Evolutionary conservation across 352 stramenopile species (phyloP), one percentile per base, ranked within the genome.

Genomic region (Globisporangium alternatum): DNA sequence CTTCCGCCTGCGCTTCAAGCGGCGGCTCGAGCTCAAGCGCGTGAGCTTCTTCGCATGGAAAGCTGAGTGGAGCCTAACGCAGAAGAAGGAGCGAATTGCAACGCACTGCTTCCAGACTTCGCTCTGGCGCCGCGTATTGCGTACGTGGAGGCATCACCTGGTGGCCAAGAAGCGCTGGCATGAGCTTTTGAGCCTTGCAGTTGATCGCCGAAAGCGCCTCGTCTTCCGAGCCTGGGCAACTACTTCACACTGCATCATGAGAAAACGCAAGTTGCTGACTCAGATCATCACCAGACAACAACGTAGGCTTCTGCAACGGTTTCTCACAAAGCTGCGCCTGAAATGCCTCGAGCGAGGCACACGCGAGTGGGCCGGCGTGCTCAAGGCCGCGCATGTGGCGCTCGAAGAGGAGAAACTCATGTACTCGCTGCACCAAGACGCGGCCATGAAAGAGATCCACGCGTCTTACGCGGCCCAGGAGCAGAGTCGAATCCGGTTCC

Each of bases 381-480:
- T 86, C n/a, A 72, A 73, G 43, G 45, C 72, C 13, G 72, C 78
- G 0, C 75, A 76, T 9, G 9, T 49, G 2, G 75, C 76, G 4
- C 69, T 88, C 55, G 72, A 86, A 44, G 78, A 88, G 59, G 76
- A 88, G 65, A 69, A 66, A 25, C 62, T 58, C 17, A 62, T 78
- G 25, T 70, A 77, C 59, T 41, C 68, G 21, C 51, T 81, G 21
- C 68, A 76, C n/a, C 71, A 87, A 35, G 62, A 69, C 41, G 70
- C 71, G 1, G 65, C 61, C 6, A 56, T 76, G n/a, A 56, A 44
- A 7, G 77, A 80, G 48, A 62, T 86, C 19, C 70, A 81, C 35
- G 52, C 49, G 25, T 52, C 60, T 5, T 76, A 72, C 25, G 41
- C 62, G 0, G 53, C 54, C n/a, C 67, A 81, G 19, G 60, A 76